Evolutionary conservation across 2,329 filamentous ascomycete species (phyloP).

Genomic region (Fusarium ramigenum): DNA sequence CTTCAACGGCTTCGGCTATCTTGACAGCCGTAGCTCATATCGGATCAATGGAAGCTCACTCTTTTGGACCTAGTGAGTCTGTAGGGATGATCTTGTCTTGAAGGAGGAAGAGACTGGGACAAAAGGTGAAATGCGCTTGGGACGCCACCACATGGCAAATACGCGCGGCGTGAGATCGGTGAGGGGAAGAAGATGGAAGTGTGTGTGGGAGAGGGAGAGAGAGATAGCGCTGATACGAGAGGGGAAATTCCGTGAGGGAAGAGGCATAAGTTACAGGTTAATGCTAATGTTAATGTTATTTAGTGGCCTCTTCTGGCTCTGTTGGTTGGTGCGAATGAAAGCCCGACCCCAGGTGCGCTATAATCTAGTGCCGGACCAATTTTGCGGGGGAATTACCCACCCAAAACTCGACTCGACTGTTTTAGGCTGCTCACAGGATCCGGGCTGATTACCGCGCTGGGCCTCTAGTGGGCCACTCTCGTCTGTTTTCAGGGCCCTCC

Average conservation of each 20-base stretch:
- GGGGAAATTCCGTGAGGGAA: not conserved
- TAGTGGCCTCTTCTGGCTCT: not conserved
- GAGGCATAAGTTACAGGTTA: not conserved
- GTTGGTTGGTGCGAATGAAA: conserved; percentile 21
- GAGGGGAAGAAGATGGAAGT: conserved; percentile 9
- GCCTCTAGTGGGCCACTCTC: conserved; percentile 8
- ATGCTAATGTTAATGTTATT: conserved; percentile 5
- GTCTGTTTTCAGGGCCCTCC: not conserved
- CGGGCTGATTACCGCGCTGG: conserved; percentile 35
- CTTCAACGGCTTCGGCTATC: conserved; percentile 42
- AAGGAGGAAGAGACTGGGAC: not conserved
- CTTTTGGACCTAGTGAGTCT: conserved; percentile 36
- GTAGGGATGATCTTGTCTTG: not conserved
- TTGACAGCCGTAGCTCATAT: conserved; percentile 36
- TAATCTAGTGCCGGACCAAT: not conserved
- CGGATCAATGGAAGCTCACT: conserved; percentile 39
- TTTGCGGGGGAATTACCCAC: conserved; percentile 28
- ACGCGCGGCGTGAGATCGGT: conserved; percentile 16
- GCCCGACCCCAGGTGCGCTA: conserved; percentile 20
- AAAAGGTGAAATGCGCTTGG: conserved; percentile 1
- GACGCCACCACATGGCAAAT: conserved; percentile 44
- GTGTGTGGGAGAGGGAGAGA: not conserved
- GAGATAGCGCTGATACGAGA: not conserved
- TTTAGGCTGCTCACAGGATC: not conserved
- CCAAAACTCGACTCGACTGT: not conserved